These are phyloP conservation scores for Saccharomyces hybrid DNA, from an alignment of 1,139 yeast genomes.

Conservation along the genomic window DNA sequence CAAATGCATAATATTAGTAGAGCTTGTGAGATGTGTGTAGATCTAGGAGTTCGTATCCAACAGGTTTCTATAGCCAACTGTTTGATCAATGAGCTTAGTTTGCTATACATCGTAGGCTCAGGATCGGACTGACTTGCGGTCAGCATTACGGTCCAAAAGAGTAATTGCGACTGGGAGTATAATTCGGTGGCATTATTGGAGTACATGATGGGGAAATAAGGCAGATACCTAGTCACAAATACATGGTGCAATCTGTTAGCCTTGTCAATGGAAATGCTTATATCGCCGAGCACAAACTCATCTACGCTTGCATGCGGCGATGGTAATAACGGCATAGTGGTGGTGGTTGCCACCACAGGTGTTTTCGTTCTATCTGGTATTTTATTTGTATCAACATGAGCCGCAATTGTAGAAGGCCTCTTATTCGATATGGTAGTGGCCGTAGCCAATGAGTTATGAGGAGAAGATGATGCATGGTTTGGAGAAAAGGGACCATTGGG, in stretches of 20 bases:
- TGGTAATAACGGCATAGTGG: conserved; percentile 26
- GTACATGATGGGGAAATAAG: conserved; percentile 71
- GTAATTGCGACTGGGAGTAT: conserved; percentile 71
- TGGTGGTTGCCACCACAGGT: conserved; percentile 25
- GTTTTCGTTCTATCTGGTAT: conserved; percentile 3
- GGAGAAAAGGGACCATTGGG: conserved; percentile 4
- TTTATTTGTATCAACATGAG: conserved; percentile 1
- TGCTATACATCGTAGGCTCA: conserved; percentile 72
- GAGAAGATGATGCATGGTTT: conserved; percentile 11
- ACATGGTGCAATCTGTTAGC: conserved; percentile 66
- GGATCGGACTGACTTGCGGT: conserved; percentile 85
- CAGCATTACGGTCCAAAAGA: conserved; percentile 86
- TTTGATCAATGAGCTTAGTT: conserved; percentile 71
- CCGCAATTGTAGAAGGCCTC: conserved; percentile 8
- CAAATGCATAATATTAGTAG: conserved; percentile 72
- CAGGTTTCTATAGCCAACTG: conserved; percentile 88
- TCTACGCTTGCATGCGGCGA: conserved; percentile 34
- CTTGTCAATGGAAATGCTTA: conserved; percentile 52
- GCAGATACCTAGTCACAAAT: conserved; percentile 60
- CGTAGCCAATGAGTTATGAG: conserved; percentile 1
- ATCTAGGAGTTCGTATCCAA: conserved; percentile 88
- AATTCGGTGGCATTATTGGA: conserved; percentile 68
- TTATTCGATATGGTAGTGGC: background rate
- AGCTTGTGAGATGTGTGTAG: conserved; percentile 90
- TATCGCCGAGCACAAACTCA: conserved; percentile 70